phyloP scores from a whole-genome alignment of 768 basidiomycete genomes.

The Fibroporia radiculosa region DNA sequence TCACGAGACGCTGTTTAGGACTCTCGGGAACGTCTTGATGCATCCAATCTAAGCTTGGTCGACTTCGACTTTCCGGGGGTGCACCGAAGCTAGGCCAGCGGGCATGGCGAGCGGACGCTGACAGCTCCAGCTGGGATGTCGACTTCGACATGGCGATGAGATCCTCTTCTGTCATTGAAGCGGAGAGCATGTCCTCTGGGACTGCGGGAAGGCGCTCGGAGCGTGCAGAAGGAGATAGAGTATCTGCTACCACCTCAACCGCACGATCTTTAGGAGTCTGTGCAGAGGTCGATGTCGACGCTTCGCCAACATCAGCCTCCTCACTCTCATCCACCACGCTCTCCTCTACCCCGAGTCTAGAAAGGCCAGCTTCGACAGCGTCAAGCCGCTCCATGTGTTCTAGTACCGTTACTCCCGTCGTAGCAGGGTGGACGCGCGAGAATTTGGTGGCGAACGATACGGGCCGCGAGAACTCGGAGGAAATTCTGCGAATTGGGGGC shows the following conservation, averaged over 20 bases:
- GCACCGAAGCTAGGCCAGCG: conserved; percentile 28
- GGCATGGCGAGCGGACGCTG: conserved; percentile 27
- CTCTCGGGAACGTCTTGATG: conserved; percentile 29
- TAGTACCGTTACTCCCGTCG: conserved; percentile 79
- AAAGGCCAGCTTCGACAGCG: conserved; percentile 71
- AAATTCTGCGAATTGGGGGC: conserved; percentile 57
- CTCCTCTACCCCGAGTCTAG: conserved; percentile 60
- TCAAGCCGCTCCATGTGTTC: conserved; percentile 83
- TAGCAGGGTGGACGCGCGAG: conserved; percentile 75
- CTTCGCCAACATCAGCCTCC: conserved; percentile 60
- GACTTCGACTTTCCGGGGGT: conserved; percentile 22
- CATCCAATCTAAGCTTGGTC: conserved; percentile 39
- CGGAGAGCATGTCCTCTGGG: conserved; percentile 40
- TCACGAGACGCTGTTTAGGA: conserved; percentile 47
- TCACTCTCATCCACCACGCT: conserved; percentile 43
- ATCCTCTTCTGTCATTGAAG: conserved; percentile 58
- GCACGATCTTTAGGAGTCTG: conserved; percentile 3
- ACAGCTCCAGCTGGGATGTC: conserved; percentile 58
- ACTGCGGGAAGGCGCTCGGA: conserved; percentile 45
- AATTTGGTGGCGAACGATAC: conserved; percentile 83
- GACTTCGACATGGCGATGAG: conserved; percentile 70
- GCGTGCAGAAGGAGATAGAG: conserved; percentile 45
- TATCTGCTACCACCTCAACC: conserved; percentile 2
- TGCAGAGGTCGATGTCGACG: conserved; percentile 10
- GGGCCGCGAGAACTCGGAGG: conserved; percentile 60